These are phyloP conservation scores for Bassia scoparia DNA, from an alignment of 148 eudicot genomes.

Conservation along the genomic window DNA sequence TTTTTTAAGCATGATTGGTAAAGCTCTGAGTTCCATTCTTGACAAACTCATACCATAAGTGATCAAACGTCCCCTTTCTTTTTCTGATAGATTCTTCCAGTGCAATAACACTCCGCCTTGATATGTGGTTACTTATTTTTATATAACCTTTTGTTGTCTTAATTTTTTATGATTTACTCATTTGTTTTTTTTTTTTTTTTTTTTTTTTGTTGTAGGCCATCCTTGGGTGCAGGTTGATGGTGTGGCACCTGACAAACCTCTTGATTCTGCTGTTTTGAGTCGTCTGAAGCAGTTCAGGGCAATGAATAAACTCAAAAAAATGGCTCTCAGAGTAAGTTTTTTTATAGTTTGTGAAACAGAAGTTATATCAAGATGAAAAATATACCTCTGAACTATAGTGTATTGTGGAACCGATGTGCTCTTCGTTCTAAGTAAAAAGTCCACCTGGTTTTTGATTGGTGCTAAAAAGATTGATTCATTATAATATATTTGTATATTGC, in stretches of 20 bases:
- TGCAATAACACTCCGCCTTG: too few species aligned
- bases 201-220: conserved; percentile 49
- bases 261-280: conserved; percentile 83
- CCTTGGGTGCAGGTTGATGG: conserved; percentile 91
- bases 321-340: conserved; percentile 76
- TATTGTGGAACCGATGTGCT: not conserved
- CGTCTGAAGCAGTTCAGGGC: conserved; percentile 85
- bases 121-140: not conserved
- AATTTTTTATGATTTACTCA: not conserved
- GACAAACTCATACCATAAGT: not conserved
- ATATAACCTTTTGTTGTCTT: not conserved
- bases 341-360: not conserved
- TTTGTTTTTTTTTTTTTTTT: not conserved
- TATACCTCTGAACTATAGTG: not conserved
- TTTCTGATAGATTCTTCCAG: not conserved
- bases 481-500: conserved; percentile 7
- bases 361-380: not conserved
- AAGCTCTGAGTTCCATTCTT: not conserved
- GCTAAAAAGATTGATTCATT: not conserved
- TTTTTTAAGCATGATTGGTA: not conserved
- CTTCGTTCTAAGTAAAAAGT: not conserved
- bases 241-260: conserved; percentile 87
- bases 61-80: not conserved
- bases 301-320: conserved; percentile 80
- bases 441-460: not conserved